These are phyloP conservation scores for Bifiguratus adelaidae DNA, from an alignment of 192 early-diverging fungal species.

Conservation along the genomic window DNA sequence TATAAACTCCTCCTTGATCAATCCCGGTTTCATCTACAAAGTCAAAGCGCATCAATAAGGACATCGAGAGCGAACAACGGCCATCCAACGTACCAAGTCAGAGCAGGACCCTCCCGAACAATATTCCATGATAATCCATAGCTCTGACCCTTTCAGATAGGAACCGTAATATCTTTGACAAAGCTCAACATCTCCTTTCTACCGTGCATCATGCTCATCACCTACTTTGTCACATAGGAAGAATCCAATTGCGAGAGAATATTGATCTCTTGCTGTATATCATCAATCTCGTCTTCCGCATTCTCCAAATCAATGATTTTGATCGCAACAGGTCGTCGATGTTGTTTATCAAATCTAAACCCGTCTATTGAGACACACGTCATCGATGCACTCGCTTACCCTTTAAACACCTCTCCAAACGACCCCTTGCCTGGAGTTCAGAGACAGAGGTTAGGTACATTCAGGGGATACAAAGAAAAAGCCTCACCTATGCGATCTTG, in stretches of 20 bases:
- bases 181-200: not conserved
- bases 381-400: slow-evolving; percentile 31
- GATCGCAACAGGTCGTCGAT: slow-evolving; percentile 77
- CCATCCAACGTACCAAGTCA: slow-evolving; percentile 57
- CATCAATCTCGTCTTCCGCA: slow-evolving; percentile 97
- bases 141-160: slow-evolving; percentile 74
- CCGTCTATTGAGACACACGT: not conserved
- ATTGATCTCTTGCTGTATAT: slow-evolving; percentile 96
- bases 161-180: slow-evolving; percentile 74
- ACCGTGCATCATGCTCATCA: not conserved
- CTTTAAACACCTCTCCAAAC: slow-evolving; percentile 78
- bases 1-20: slow-evolving; percentile 80
- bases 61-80: not conserved
- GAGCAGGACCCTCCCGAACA: slow-evolving; percentile 91
- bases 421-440: slow-evolving; percentile 48
- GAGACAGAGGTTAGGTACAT: not conserved
- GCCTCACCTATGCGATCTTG: slow-evolving; percentile 54
- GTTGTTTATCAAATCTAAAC: slow-evolving; percentile 49
- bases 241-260: slow-evolving; percentile 92
- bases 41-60: not conserved
- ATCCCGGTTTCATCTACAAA: slow-evolving; percentile 73
- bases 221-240: slow-evolving; percentile 65
- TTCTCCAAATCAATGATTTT: slow-evolving; percentile 97
- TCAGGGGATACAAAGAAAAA: slow-evolving; percentile 4
- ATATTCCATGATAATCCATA: slow-evolving; percentile 99